Evolutionary conservation across 1,139 yeast species (phyloP).

Genomic region (Nakaseomyces uthaithaninus): DNA sequence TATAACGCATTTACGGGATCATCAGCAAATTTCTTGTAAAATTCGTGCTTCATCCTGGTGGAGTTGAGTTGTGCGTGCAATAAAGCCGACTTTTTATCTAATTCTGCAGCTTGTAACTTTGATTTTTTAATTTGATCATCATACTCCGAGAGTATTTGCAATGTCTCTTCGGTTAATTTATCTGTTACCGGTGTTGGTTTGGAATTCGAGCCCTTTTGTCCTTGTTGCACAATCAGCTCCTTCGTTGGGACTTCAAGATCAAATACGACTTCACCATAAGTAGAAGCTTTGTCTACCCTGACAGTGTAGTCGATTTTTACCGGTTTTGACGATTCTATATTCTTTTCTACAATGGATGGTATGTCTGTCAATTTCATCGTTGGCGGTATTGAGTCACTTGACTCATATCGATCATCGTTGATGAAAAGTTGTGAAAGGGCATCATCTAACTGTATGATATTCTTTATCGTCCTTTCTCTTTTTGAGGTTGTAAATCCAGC

Average conservation of each 20-base stretch:
- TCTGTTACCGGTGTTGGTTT: not conserved
- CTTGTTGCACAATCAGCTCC: not conserved
- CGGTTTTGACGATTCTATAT: conserved; percentile 61
- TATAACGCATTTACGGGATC: conserved; percentile 67
- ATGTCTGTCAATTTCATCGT: conserved; percentile 8
- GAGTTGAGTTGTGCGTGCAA: conserved; percentile 38
- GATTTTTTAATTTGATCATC: conserved; percentile 32
- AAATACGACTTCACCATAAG: conserved; percentile 65
- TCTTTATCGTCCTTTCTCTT: not conserved
- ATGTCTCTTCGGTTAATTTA: not conserved
- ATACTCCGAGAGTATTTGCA: not conserved
- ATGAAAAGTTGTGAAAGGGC: not conserved
- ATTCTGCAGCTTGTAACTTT: conserved; percentile 3
- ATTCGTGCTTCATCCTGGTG: conserved; percentile 50
- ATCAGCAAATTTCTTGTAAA: conserved; percentile 58
- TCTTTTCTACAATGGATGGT: conserved; percentile 34
- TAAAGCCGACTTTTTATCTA: conserved; percentile 6
- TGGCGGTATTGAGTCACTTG: conserved; percentile 17
- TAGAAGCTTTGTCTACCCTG: conserved; percentile 60
- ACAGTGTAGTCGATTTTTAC: conserved; percentile 60
- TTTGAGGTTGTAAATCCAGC: not conserved
- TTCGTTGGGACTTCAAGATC: conserved; percentile 47
- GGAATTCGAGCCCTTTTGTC: not conserved
- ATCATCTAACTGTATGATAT: conserved; percentile 1
- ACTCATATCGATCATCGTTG: not conserved